Base-by-base conservation (phyloP, 805 yeast species). In the Ogataea paradorogensis region DNA sequence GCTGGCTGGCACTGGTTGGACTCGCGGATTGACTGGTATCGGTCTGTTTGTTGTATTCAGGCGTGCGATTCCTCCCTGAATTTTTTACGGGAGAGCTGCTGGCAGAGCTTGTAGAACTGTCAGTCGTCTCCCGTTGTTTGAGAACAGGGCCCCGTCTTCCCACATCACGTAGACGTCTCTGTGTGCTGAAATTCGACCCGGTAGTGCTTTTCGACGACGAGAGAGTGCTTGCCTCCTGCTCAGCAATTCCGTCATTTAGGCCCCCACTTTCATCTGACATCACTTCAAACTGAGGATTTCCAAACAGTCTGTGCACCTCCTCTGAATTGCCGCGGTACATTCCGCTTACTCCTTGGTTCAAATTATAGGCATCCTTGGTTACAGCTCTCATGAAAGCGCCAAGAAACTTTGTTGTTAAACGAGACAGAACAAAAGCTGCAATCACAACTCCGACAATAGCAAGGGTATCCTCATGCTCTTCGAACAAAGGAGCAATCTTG, bases 11-110 rank as follows among this genome's bases (percentile, higher is more conserved):
- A 16, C 30, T 36, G 35, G 33, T 38, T 30, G 42, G 16, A 31
- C 42, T 30, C 39, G 43, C 21, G 13, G 31, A 29, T 29, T 33
- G 33, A 35, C 34, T 45, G 30, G 40, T 11, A 26, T 13, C 16
- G 27, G 24, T 35, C 26, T 27, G 34, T 31, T 25, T 28, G 24
- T 24, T 28, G 24, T 21, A 16, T 28, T 21, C 24, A 20, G 40
- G 46, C 47, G 47, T 43, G 52, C 50, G 51, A 39, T 40, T 46
- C 49, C 53, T 52, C 53, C 52, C 48, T 43, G 52, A 35, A 23
- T 36, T 37, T 27, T 39, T 39, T 40, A 35, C 27, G 41, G 36
- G 36, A 14, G 34, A 24, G 22, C 27, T 25, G 5, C 33, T 25
- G 29, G 28, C 15, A 16, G 46, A 29, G 35, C 40, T 27, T 30